A percentile compares a stretch with the other conserved stretches of the same genome.
phyloP scores from a whole-genome alignment of 148 eudicot genomes.

The Drosera capensis region DNA sequence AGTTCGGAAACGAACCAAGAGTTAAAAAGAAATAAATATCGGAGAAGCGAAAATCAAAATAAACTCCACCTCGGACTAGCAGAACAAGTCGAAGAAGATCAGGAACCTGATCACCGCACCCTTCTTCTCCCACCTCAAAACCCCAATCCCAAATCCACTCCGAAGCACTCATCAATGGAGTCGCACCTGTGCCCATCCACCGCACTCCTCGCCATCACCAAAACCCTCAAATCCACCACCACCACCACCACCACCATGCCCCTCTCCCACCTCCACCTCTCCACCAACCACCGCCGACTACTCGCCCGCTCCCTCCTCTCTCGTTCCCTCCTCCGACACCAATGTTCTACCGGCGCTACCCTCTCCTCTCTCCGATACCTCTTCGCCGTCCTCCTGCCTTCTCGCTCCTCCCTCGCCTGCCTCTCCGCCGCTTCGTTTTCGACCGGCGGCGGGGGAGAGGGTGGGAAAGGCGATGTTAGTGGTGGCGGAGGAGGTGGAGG shows the following conservation, averaged over 20 bases:
- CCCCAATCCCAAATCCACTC: too few relatives aligned
- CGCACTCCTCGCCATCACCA: not conserved
- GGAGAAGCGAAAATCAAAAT: too few relatives aligned
- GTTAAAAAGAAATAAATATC: too few relatives aligned
- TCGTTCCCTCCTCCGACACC: too few relatives aligned
- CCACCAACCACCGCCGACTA: too few relatives aligned
- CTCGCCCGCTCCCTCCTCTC: not conserved
- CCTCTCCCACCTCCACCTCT: too few relatives aligned
- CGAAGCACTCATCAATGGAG: too few relatives aligned
- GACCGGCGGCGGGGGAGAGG: conserved; percentile 29
- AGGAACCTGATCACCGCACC: too few relatives aligned
- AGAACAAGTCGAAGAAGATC: too few relatives aligned
- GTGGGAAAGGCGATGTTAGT: conserved; percentile 17
- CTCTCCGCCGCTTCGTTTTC: conserved; percentile 27
- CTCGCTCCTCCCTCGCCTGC: conserved; percentile 19
- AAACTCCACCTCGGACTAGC: too few relatives aligned
- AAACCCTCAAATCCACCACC: not conserved
- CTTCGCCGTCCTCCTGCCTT: conserved; percentile 5
- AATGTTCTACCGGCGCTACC: not conserved
- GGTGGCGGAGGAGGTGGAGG: conserved; percentile 45
- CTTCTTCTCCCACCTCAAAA: too few relatives aligned
- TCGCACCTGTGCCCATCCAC: not conserved
- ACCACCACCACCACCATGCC: not conserved
- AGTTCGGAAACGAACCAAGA: too few relatives aligned
- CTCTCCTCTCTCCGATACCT: conserved; percentile 8